Base-by-base conservation (phyloP, 768 basidiomycete species). In the Lentinus tigrinus region DNA sequence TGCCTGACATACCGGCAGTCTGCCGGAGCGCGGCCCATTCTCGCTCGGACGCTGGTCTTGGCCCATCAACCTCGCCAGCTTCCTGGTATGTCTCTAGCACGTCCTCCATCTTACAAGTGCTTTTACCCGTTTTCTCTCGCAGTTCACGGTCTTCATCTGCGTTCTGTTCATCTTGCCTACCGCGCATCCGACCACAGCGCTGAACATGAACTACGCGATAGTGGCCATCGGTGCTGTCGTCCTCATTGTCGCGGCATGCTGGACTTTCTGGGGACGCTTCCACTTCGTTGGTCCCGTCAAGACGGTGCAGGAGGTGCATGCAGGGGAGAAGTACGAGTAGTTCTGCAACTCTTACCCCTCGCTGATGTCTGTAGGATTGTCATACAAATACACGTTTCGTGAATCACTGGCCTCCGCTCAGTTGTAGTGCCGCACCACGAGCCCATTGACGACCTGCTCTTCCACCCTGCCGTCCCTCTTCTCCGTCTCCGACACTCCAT, bases 161-260 rank as follows among this genome's bases (percentile, higher is more conserved):
- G 65, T 81, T 4, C 74, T 84, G 3, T 84, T 84, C 70, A 69
- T 85, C 54, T 72, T 85, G 21, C 82, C 82, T 6, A 85, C 82
- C n/a, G 74, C 78, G 1, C 74, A 74, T 48, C 83, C 82, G 0
- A 81, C 82, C 14, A 78, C 70, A 38, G 58, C 71, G 43, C 63
- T 76, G 47, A 79, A 82, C 66, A 85, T 84, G 83, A 84, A 85
- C 66, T 84, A 85, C 58, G 74, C 83, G 0, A 71, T 84, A 48
- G 74, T 84, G 3, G 81, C 82, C 4, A 72, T 84, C 21, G 81
- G 80, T 7, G 79, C 71, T 0, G 70, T 83, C 16, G 60, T 75
- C 23, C 28, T 81, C 31, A 62, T 83, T n/a, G 81, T 83, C 16
- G 67, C 69, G 4, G 27, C 74, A 0, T 77, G 77, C 34, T 83